Conservation (phyloP, 352 stramenopile species). For the Phytopythium mirpurense region DNA sequence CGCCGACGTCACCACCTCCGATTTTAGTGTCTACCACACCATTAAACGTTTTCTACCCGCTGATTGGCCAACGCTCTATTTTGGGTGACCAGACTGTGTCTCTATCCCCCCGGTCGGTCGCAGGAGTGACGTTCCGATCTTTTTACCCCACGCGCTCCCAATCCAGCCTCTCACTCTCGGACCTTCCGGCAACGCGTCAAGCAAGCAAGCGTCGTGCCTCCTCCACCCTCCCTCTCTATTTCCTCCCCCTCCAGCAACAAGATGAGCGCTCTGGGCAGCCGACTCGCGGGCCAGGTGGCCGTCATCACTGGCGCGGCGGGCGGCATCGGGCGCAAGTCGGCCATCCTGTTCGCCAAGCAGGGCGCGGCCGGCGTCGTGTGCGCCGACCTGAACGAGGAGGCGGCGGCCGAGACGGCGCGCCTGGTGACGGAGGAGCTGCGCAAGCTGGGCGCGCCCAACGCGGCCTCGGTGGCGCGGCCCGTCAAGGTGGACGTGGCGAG, state of each 20-base stretch:
- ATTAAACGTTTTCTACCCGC: neutral
- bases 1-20: neutral
- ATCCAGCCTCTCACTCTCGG: constrained; percentile 17
- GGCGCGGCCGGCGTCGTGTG: constrained; percentile 75
- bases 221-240: neutral
- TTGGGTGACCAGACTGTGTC: neutral
- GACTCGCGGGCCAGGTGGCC: constrained; percentile 67
- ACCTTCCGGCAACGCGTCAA: constrained; percentile 13
- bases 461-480: constrained; percentile 41
- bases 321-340: constrained; percentile 78
- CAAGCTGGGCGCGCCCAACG: constrained; percentile 42
- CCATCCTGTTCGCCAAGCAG: constrained; percentile 80
- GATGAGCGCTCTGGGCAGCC: constrained; percentile 52
- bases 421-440: constrained; percentile 63
- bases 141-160: too few relatives aligned
- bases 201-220: neutral
- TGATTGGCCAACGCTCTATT: neutral
- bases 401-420: constrained; percentile 52
- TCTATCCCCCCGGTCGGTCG: too few relatives aligned
- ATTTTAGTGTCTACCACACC: neutral
- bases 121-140: too few relatives aligned
- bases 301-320: constrained; percentile 80
- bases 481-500: constrained; percentile 76
- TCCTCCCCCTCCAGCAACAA: neutral
- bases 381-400: constrained; percentile 70